These are phyloP conservation scores for Leccinum subspadiceum DNA, from an alignment of 1,284 basidiomycete species.

Conservation along the genomic window DNA sequence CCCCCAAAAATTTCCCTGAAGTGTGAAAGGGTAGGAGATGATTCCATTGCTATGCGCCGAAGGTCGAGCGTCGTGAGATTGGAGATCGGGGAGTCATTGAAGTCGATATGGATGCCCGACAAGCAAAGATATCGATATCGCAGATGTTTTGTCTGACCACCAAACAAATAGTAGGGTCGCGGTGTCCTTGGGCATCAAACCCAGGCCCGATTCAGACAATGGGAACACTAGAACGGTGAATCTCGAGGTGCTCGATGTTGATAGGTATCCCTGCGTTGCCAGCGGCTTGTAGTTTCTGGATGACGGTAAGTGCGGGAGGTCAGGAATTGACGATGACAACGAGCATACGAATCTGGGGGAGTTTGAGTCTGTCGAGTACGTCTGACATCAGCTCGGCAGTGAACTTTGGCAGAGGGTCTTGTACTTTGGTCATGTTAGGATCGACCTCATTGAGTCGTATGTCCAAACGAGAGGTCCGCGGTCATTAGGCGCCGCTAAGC, in stretches of 20 bases:
- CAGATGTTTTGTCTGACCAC: constrained; percentile 44
- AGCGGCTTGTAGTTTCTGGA: constrained; percentile 45
- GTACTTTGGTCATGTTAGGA: constrained; percentile 12
- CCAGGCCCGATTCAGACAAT: constrained; percentile 43
- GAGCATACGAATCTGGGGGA: constrained; percentile 53
- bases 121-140: constrained; percentile 38
- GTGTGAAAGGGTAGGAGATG: constrained; percentile 43
- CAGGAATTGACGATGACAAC: constrained; percentile 52
- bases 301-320: constrained; percentile 46
- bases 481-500: constrained; percentile 51
- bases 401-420: constrained; percentile 32
- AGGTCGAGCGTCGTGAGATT: constrained; percentile 62
- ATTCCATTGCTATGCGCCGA: constrained; percentile 50
- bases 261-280: constrained; percentile 36
- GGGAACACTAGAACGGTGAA: constrained; percentile 50
- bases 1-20: constrained; percentile 45
- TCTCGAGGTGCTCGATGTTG: constrained; percentile 53
- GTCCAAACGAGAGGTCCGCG: constrained; percentile 50
- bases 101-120: constrained; percentile 57
- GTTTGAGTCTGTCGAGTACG: constrained; percentile 47
- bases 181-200: constrained; percentile 34
- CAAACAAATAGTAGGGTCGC: constrained; percentile 39
- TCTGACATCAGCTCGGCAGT: constrained; percentile 40
- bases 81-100: constrained; percentile 42
- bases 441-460: constrained; percentile 50